Evolutionary conservation across 305 asterid species (phyloP), one percentile per base, ranked within the genome.

Genomic region (Petunia hybrid): DNA sequence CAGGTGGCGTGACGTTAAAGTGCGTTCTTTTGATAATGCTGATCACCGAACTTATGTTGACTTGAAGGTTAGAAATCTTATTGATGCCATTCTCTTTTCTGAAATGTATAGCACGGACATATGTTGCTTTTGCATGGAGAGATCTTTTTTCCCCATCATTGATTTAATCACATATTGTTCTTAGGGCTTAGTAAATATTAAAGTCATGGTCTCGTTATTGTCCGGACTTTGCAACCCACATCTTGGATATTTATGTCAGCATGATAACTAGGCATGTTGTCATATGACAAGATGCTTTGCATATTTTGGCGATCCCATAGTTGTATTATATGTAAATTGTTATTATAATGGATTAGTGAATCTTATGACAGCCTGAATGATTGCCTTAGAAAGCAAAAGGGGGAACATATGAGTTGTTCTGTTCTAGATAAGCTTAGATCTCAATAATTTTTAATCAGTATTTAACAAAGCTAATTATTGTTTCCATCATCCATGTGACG

Each of bases 1-100:
- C 92, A 94, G 98, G 91, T 96, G 99, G 99, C 99, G 99, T 8
- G 98, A 96, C 81, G 97, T 96, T 53, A 96, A 96, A 88, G 87
- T 94, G 86, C 93, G 95, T 48, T 92, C 99, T 82, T 96, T 94
- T 69, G 98, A 94, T 84, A 74, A 87, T 84, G 97, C 98, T 56
- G 93, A 94, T 89, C 98, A 96, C 78, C 91, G 98, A 79, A 96
- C 99, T 5, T 95, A 95, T 51, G 99, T 94, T 5, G 99, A 95
- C 87, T 84, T 94, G 85, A 95, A 95, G 98, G 99, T 94, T 61
- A 40, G 84, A 69, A 80, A 55, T 42, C 68, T 7, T 12, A 46
- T 42, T 42, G 53, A 45, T 73, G 62, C 38, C 13, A 16, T 75
- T 51, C 60, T 76, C n/a, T 59, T 71, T 62, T 73, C 62, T 59